Evolutionary conservation across 805 yeast genomes (phyloP).

Genomic region (Zygosaccharomyces gambellarensis): DNA sequence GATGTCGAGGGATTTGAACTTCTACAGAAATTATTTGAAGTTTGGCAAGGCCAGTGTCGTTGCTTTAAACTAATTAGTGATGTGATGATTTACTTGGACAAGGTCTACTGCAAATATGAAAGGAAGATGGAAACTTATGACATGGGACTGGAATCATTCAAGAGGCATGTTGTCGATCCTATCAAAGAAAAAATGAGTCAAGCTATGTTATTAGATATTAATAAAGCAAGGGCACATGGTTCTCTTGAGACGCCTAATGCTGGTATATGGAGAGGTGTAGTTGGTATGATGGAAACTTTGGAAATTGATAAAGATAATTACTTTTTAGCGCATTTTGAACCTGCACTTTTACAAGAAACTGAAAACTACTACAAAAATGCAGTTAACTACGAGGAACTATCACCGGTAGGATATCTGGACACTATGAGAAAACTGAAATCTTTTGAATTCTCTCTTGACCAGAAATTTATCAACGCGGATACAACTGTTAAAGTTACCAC

Average conservation of each 20-base stretch:
- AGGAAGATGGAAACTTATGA: slow-evolving; percentile 65
- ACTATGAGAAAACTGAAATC: slow-evolving; percentile 48
- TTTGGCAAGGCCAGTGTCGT: slow-evolving; percentile 68
- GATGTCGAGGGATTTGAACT: slow-evolving; percentile 32
- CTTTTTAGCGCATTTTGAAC: slow-evolving; percentile 64
- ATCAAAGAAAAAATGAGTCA: slow-evolving; percentile 48
- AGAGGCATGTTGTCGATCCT: slow-evolving; percentile 52
- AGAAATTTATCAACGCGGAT: slow-evolving; percentile 22
- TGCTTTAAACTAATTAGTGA: slow-evolving; percentile 78
- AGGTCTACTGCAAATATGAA: slow-evolving; percentile 73
- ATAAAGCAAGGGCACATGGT: slow-evolving; percentile 44
- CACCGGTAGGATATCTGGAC: slow-evolving; percentile 54
- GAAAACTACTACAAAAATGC: slow-evolving; percentile 49
- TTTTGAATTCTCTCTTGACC: slow-evolving; percentile 50
- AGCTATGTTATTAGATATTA: slow-evolving; percentile 34
- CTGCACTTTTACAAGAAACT: slow-evolving; percentile 51
- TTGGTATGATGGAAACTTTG: slow-evolving; percentile 68
- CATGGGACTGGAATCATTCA: slow-evolving; percentile 63
- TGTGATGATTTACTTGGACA: slow-evolving; percentile 78
- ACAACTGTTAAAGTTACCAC: slow-evolving; percentile 19
- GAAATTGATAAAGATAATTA: slow-evolving; percentile 54
- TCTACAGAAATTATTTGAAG: slow-evolving; percentile 34
- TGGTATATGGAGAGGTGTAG: slow-evolving; percentile 47
- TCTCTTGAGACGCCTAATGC: slow-evolving; percentile 47
- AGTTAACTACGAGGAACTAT: slow-evolving; percentile 40